Percentiles rank a stretch among this genome's conserved stretches.
phyloP scores from a whole-genome alignment of 2,329 filamentous ascomycete genomes.

The Dothidotthia symphoricarpi region DNA sequence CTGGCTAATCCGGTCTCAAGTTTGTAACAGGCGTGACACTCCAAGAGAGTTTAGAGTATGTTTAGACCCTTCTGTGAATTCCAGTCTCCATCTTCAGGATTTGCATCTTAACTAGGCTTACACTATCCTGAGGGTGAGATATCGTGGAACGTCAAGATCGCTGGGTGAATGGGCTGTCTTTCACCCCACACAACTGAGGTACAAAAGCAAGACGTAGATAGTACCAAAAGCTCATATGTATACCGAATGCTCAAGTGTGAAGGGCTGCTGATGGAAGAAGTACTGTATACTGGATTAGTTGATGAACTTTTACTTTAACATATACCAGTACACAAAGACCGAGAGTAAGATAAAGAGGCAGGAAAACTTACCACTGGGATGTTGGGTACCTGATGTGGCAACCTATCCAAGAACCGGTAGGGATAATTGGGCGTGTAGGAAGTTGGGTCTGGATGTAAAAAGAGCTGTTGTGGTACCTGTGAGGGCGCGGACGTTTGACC shows the following conservation, averaged over 20 bases:
- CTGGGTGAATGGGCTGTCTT: too few species aligned
- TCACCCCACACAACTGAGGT: too few species aligned
- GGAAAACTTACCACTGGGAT: constrained; percentile 20
- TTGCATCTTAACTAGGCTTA: too few species aligned
- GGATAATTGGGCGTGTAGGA: constrained; percentile 12
- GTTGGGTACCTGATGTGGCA: constrained; percentile 9
- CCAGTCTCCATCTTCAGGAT: too few species aligned
- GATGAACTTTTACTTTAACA: constrained; percentile 1
- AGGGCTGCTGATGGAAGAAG: constrained; percentile 7
- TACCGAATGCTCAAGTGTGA: background rate
- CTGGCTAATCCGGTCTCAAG: too few species aligned
- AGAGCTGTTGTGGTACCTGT: constrained; percentile 12
- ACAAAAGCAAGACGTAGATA: background rate
- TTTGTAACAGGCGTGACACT: too few species aligned
- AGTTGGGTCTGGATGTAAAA: constrained; percentile 3
- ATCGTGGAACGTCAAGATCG: too few species aligned
- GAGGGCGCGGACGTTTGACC: constrained; percentile 2
- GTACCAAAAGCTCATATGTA: constrained; percentile 2
- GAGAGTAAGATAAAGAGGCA: constrained; percentile 9
- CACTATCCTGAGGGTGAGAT: too few species aligned
- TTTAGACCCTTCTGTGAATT: too few species aligned
- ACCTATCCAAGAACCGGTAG: constrained; percentile 6
- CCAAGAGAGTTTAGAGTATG: too few species aligned
- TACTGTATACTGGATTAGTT: constrained; percentile 9
- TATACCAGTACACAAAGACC: constrained; percentile 4